Percentiles rank a stretch among this genome's conserved stretches.
These are phyloP conservation scores for Saturnispora sekii DNA, from an alignment of 805 yeast species.

Conservation along the genomic window DNA sequence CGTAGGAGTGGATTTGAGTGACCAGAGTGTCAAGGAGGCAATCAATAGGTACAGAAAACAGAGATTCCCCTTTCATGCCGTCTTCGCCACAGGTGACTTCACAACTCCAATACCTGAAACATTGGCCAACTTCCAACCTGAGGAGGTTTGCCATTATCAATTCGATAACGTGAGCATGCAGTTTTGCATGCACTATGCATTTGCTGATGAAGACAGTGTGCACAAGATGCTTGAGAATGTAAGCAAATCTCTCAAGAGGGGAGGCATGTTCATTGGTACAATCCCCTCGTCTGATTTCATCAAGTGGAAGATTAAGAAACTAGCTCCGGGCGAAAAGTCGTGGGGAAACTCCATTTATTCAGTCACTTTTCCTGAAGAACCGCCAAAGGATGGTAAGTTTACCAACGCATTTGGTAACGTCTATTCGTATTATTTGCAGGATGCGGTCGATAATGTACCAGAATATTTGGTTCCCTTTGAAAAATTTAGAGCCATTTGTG, in stretches of 20 bases:
- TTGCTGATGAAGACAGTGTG: constrained; percentile 74
- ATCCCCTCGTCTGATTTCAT: constrained; percentile 88
- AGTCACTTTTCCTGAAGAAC: constrained; percentile 69
- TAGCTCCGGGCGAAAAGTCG: constrained; percentile 40
- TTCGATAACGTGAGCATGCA: constrained; percentile 86
- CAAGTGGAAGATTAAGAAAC: constrained; percentile 49
- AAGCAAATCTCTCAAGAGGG: constrained; percentile 61
- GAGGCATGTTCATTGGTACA: constrained; percentile 89
- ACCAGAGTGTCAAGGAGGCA: constrained; percentile 80
- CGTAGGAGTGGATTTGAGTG: constrained; percentile 88
- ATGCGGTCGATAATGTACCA: constrained; percentile 94
- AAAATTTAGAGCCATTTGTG: constrained; percentile 70
- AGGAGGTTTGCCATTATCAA: constrained; percentile 49
- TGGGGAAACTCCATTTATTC: constrained; percentile 86
- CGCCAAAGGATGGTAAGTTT: constrained; percentile 69
- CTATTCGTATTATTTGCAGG: constrained; percentile 73
- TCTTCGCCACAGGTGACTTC: constrained; percentile 89
- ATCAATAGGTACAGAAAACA: constrained; percentile 56
- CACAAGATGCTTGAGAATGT: constrained; percentile 66
- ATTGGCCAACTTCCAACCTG: constrained; percentile 51
- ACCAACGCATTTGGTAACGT: constrained; percentile 72
- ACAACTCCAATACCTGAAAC: constrained; percentile 58
- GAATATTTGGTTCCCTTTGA: constrained; percentile 96
- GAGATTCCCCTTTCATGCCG: constrained; percentile 36
- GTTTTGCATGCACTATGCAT: constrained; percentile 92